phyloP scores from a whole-genome alignment of 805 yeast genomes.

The Candida arabinofermentans region DNA sequence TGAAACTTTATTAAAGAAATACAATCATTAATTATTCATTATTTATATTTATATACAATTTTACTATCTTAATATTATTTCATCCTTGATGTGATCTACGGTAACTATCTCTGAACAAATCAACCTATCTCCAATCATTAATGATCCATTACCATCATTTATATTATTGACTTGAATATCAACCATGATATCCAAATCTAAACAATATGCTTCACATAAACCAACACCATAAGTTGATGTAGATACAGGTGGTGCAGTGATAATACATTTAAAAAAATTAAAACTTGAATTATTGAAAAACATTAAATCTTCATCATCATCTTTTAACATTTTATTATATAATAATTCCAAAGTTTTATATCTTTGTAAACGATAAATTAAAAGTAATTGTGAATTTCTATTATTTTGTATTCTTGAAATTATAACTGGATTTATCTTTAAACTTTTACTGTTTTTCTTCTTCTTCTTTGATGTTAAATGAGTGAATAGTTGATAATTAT shows the following conservation, averaged over 20 bases:
- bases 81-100: conserved; percentile 36
- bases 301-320: conserved; percentile 1
- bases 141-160: conserved; percentile 22
- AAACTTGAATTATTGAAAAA: conserved; percentile 6
- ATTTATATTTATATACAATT: conserved; percentile 4
- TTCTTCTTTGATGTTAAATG: conserved; percentile 32
- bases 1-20: conserved; percentile 58
- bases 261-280: conserved; percentile 37
- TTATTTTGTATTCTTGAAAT: conserved; percentile 7
- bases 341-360: conserved; percentile 9
- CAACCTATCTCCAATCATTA: conserved; percentile 41
- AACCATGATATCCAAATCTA: conserved; percentile 43
- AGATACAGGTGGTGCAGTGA: conserved; percentile 33
- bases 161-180: conserved; percentile 30
- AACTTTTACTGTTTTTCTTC: neutral
- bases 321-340: conserved; percentile 1
- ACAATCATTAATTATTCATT: neutral
- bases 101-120: conserved; percentile 42
- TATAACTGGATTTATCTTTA: neutral
- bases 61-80: conserved; percentile 32
- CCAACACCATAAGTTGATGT: conserved; percentile 5
- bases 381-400: conserved; percentile 24
- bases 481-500: conserved; percentile 30
- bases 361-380: conserved; percentile 16
- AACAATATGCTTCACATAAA: conserved; percentile 43